These are phyloP conservation scores for Nothomitra cinnamomea DNA, from an alignment of 2,329 filamentous ascomycete species.

Conservation along the genomic window DNA sequence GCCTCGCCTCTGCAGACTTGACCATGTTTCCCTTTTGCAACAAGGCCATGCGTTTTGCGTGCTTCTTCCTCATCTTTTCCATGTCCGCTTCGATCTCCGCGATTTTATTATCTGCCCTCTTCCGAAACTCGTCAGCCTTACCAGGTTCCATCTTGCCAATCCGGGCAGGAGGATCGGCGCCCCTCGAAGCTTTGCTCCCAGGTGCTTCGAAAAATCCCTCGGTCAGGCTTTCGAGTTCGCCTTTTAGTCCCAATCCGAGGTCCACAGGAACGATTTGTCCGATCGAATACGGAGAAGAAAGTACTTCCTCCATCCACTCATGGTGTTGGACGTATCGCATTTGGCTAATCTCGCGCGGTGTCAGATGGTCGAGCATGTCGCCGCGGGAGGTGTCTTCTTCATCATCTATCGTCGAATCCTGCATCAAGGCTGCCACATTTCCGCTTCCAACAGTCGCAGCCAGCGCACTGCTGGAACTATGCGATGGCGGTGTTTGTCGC, in stretches of 20 bases:
- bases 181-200: slow-evolving; percentile 12
- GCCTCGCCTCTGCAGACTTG: slow-evolving; percentile 55
- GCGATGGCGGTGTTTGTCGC: slow-evolving; percentile 22
- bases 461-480: slow-evolving; percentile 27
- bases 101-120: slow-evolving; percentile 56
- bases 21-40: slow-evolving; percentile 50
- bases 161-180: slow-evolving; percentile 13
- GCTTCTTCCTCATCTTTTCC: slow-evolving; percentile 63
- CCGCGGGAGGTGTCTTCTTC: slow-evolving; percentile 78
- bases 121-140: slow-evolving; percentile 71
- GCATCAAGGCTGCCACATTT: slow-evolving; percentile 12
- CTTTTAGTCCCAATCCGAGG: slow-evolving; percentile 64
- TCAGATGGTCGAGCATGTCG: slow-evolving; percentile 79
- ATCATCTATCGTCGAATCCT: slow-evolving; percentile 43
- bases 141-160: slow-evolving; percentile 52
- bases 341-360: slow-evolving; percentile 75
- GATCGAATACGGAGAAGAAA: slow-evolving; percentile 77
- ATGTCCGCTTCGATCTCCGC: slow-evolving; percentile 64
- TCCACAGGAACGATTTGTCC: slow-evolving; percentile 75
- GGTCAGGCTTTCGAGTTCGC: slow-evolving; percentile 66
- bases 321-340: slow-evolving; percentile 86
- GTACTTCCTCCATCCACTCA: slow-evolving; percentile 97
- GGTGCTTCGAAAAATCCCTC: slow-evolving; percentile 65
- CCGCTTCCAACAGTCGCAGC: slow-evolving; percentile 16
- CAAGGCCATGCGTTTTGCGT: slow-evolving; percentile 57